A percentile compares a stretch with the other conserved stretches of the same genome.
Conservation (phyloP, 495 filamentous ascomycete species). For the Hypoxylon rickii region DNA sequence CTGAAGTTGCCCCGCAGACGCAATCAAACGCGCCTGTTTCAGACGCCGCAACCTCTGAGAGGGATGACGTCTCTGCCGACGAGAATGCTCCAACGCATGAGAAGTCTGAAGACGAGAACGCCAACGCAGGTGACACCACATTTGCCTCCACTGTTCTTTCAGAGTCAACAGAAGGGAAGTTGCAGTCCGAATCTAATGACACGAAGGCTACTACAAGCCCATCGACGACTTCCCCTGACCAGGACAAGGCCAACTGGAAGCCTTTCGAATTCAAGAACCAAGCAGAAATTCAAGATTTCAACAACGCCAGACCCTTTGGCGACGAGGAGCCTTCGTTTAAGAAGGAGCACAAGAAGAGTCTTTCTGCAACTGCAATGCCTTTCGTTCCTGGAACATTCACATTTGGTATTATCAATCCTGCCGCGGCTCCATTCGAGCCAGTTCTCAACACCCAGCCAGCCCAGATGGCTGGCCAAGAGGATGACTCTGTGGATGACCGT, state of each 20-base stretch:
- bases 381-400: constrained; percentile 63
- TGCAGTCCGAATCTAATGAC: constrained; percentile 50
- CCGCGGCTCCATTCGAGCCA: constrained; percentile 26
- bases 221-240: constrained; percentile 46
- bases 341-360: constrained; percentile 58
- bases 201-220: constrained; percentile 55
- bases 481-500: constrained; percentile 49
- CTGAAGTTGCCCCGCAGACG: constrained; percentile 49
- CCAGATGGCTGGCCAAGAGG: constrained; percentile 46
- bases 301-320: constrained; percentile 46
- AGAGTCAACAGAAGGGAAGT: constrained; percentile 53
- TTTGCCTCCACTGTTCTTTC: constrained; percentile 52
- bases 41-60: constrained; percentile 38
- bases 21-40: constrained; percentile 32
- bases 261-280: constrained; percentile 50
- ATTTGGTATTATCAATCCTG: constrained; percentile 37
- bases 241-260: constrained; percentile 44
- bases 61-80: constrained; percentile 27
- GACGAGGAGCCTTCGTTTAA: constrained; percentile 40
- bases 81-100: constrained; percentile 33
- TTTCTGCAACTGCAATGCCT: constrained; percentile 70
- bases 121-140: constrained; percentile 44
- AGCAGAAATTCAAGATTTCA: constrained; percentile 46
- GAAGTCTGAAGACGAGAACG: constrained; percentile 49
- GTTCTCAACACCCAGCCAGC: constrained; percentile 25